phyloP scores from a whole-genome alignment of 495 filamentous ascomycete species.

The Hypoxylon perforatum region DNA sequence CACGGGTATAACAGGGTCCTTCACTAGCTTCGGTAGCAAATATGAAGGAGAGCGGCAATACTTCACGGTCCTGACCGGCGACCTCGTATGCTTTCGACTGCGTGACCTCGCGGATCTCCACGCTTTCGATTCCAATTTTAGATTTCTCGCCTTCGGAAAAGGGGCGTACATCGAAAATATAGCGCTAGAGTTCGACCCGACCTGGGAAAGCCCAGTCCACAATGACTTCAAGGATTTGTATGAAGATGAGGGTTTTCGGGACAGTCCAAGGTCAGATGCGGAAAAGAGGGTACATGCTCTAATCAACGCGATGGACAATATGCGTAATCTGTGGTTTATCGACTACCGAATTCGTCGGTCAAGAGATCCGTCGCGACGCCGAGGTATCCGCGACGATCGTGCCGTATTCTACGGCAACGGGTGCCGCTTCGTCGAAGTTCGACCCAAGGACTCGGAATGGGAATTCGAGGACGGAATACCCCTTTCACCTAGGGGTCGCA shows the following conservation, averaged over 20 bases:
- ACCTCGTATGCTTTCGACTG: background rate
- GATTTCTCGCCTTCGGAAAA: background rate
- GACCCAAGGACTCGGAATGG: background rate
- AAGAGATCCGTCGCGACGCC: background rate
- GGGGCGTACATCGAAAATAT: background rate
- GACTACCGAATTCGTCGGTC: background rate
- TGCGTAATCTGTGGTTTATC: background rate
- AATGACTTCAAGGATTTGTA: background rate
- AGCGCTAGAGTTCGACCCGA: background rate
- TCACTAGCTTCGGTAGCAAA: background rate
- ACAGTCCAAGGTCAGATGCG: too few relatives aligned
- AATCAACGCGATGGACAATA: background rate
- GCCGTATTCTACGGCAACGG: background rate
- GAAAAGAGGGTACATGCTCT: too few relatives aligned
- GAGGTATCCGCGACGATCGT: background rate
- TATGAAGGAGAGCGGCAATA: background rate
- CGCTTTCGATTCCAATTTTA: background rate
- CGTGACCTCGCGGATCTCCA: background rate
- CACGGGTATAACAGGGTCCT: background rate
- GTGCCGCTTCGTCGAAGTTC: background rate
- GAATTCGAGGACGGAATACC: background rate
- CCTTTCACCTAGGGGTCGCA: background rate
- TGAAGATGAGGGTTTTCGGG: too few relatives aligned
- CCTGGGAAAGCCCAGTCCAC: background rate
- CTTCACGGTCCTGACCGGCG: background rate